Evolutionary conservation across 2,329 filamentous ascomycete genomes (phyloP), one percentile per base, ranked within the genome.

Genomic region (Cladorrhinum sp.): DNA sequence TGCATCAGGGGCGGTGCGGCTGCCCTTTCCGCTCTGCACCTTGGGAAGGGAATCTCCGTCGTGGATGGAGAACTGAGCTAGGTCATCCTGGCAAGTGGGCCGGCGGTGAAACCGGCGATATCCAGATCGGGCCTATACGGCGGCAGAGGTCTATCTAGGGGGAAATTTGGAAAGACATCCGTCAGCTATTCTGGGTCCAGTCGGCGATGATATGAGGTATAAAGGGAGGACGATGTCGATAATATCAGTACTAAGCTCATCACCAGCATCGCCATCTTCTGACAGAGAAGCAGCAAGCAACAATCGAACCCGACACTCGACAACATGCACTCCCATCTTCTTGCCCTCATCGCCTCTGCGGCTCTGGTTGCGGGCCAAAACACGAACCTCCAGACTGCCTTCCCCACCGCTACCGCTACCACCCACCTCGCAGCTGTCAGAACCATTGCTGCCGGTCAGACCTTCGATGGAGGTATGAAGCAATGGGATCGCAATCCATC

Each of bases 391-490:
- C 67, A 68, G 30, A 68, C 65, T 20, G 53, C 58, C 16, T 70
- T 80, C 57, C 77, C 78, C 26, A 69, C 69, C 0, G 72, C 77
- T 12, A 74, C 76, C 20, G 74, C 75, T 20, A 77, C 74, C 23
- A 76, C 73, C 7, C 71, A 69, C 57, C 71, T 80, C 26, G 62
- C 70, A n/a, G 77, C 76, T 12, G 75, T 70, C 7, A 71, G 76
- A 65, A 78, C 78, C 21, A 75, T 81, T 61, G 72, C 76, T 1
- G 76, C 78, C 9, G 75, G 75, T 21, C 72, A 71, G 46, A 71
- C 66, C 33, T 80, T 81, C 65, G 80, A 83, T 66, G 80, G 80
- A 51, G 75, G 73, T 16, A 79, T 81, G 77, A 30, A 59, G 24
- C 66, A 69, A 26, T 70, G 66, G 66, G 67, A 70, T 61, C 66